A percentile compares a stretch with the other conserved stretches of the same genome.
These are phyloP conservation scores for Cyberlindnera galapagoensis DNA, from an alignment of 805 yeast genomes.

Conservation along the genomic window DNA sequence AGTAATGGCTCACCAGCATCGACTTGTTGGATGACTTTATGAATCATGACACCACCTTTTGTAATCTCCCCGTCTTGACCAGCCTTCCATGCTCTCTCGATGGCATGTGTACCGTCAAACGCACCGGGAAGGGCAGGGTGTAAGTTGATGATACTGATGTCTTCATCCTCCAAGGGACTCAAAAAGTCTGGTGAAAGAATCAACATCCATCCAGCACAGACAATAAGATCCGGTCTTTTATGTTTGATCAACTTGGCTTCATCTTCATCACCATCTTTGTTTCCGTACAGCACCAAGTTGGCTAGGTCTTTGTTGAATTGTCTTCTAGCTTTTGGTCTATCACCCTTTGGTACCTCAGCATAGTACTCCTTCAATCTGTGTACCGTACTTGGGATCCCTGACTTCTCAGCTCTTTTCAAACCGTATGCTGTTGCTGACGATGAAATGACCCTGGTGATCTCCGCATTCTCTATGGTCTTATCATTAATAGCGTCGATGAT, in stretches of 20 bases:
- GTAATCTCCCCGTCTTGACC: constrained; percentile 77
- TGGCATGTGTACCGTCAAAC: constrained; percentile 96
- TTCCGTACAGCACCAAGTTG: constrained; percentile 48
- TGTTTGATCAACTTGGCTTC: constrained; percentile 22
- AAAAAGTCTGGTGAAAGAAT: constrained; percentile 77
- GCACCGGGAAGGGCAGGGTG: constrained; percentile 98
- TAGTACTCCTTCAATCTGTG: constrained; percentile 73
- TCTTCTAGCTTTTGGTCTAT: constrained; percentile 56
- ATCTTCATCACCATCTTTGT: constrained; percentile 27
- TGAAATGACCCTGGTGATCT: constrained; percentile 74
- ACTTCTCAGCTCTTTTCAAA: constrained; percentile 65
- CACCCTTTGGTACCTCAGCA: constrained; percentile 65
- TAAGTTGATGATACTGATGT: constrained; percentile 78
- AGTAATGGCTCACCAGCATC: constrained; percentile 89
- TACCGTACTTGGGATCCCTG: constrained; percentile 60
- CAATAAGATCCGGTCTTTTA: constrained; percentile 71
- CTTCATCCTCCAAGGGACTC: constrained; percentile 50
- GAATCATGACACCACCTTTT: constrained; percentile 93
- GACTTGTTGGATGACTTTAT: constrained; percentile 91
- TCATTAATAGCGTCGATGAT: constrained; percentile 63
- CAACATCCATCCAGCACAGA: constrained; percentile 99
- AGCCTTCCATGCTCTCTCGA: constrained; percentile 92
- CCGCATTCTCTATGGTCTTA: constrained; percentile 36
- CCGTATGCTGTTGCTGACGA: constrained; percentile 88
- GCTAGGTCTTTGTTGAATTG: constrained; percentile 78